phyloP scores from a whole-genome alignment of 176 grass and related monocot genomes.

The Chrysopogon serrulatus region DNA sequence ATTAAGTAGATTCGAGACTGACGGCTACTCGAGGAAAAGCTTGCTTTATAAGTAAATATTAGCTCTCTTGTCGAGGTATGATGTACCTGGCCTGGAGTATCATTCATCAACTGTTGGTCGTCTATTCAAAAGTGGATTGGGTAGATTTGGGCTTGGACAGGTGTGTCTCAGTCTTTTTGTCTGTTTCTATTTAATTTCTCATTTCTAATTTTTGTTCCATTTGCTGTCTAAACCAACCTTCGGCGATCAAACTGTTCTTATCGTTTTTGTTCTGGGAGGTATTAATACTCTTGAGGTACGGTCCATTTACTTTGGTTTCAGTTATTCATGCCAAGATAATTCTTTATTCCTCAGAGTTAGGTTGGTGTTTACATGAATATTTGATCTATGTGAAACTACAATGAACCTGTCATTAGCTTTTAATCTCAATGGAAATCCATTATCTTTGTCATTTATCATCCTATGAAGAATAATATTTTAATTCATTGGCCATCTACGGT shows the following conservation, averaged over 20 bases:
- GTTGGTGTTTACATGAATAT: background rate
- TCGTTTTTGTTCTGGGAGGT: slow-evolving; percentile 91
- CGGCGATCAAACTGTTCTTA: slow-evolving; percentile 82
- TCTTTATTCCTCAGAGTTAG: background rate
- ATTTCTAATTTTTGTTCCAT: slow-evolving; percentile 13
- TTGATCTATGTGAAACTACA: background rate
- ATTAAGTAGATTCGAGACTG: slow-evolving; percentile 70
- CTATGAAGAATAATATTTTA: background rate
- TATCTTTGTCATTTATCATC: background rate
- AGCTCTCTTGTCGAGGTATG: slow-evolving; percentile 59
- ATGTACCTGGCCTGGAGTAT: slow-evolving; percentile 79
- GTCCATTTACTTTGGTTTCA: slow-evolving; percentile 1
- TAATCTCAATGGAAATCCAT: background rate
- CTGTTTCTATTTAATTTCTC: background rate
- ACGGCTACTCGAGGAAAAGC: slow-evolving; percentile 67
- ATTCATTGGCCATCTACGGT: background rate
- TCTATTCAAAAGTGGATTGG: slow-evolving; percentile 89
- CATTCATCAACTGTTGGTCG: slow-evolving; percentile 90
- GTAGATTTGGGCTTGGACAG: slow-evolving; percentile 96
- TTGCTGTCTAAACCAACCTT: slow-evolving; percentile 93
- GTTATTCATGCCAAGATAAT: slow-evolving; percentile 16
- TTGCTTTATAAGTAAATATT: slow-evolving; percentile 90
- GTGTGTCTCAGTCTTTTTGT: slow-evolving; percentile 22
- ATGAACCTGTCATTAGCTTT: background rate
- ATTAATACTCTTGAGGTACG: slow-evolving; percentile 89